Base-by-base conservation (phyloP, 140 eudicot species). In the Cichorium intybus region DNA sequence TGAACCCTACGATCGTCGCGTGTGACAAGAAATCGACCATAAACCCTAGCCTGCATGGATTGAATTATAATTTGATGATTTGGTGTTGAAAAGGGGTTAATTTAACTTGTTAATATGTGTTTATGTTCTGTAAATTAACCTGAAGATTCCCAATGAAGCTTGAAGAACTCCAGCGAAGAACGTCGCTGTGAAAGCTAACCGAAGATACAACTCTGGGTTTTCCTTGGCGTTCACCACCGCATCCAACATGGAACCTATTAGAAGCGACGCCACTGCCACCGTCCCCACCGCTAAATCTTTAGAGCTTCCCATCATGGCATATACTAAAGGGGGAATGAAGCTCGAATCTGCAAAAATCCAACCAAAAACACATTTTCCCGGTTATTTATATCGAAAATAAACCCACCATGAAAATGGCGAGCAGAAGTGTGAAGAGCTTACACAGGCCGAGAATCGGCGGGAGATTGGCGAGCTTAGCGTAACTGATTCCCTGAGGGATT, bases 361-460 rank as follows among this genome's bases (percentile, higher is more conserved):
- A 49, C 20, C 12, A 24, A 26, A 11, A 28, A 28, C 69, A 27
- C 33, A 4, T 1, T 4, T 53, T 48, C 10, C 9, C 8, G 34
- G 9, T 12, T 50, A 28, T 5, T 50, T 4, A 50, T 9, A 16
- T 50, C 43, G 14, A 10, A 50, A 50, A 20, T 35, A 35, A 10
- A 24, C 34, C 1, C 34, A 28, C 20, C 5, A 12, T 17, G 10
- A 6, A 17, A 59, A 23, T 16, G n/a, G 49, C 11, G 1, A 10
- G 26, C 3, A 64, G 21, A 28, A 18, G 56, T 28, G 27, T 24
- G 10, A 35, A 43, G 62, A 10, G 72, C 97, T 83, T 55, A 93
- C 99, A 93, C n/a, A 93, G 84, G 66, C 99, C 99, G 21, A 88
- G 95, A 51, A 93, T 85, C 0, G 99, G 99, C 0, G 99, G 99